Conservation (phyloP, 768 basidiomycete species). For the Hortiboletus flavorubellus region DNA sequence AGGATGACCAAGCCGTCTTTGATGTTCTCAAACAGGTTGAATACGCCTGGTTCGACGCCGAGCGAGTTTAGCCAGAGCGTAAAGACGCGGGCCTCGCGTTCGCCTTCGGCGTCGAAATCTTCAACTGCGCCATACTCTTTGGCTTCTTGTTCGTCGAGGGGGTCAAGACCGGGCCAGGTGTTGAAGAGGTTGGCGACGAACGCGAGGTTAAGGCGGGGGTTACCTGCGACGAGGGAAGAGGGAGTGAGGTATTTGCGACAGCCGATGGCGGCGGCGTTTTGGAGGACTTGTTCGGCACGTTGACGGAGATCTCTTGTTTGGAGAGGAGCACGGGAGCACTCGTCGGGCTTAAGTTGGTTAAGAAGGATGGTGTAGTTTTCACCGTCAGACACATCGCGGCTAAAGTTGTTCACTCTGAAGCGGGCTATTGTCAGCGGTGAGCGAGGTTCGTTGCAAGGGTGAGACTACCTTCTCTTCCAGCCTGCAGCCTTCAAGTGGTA, state of each 20-base stretch:
- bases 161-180: slow-evolving; percentile 91
- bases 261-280: slow-evolving; percentile 90
- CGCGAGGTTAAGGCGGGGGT: slow-evolving; percentile 95
- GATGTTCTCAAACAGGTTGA: slow-evolving; percentile 95
- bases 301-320: slow-evolving; percentile 78
- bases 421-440: background rate
- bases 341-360: slow-evolving; percentile 91
- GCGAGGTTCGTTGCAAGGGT: too few species aligned
- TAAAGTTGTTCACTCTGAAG: slow-evolving; percentile 93
- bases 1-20: slow-evolving; percentile 89
- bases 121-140: slow-evolving; percentile 88
- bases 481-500: slow-evolving; percentile 95
- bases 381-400: slow-evolving; percentile 93
- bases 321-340: slow-evolving; percentile 88
- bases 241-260: slow-evolving; percentile 96
- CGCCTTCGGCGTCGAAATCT: slow-evolving; percentile 98
- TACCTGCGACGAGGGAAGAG: slow-evolving; percentile 87
- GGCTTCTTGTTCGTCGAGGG: slow-evolving; percentile 90
- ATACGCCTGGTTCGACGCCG: slow-evolving; percentile 93
- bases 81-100: slow-evolving; percentile 96
- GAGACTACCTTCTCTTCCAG: slow-evolving; percentile 73
- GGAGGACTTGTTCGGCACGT: slow-evolving; percentile 90
- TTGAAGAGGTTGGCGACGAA: slow-evolving; percentile 99
- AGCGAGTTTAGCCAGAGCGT: slow-evolving; percentile 98
- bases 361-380: slow-evolving; percentile 97